Evolutionary conservation across 176 grass and related monocot genomes (phyloP).

Genomic region (Tillandsia leiboldiana): DNA sequence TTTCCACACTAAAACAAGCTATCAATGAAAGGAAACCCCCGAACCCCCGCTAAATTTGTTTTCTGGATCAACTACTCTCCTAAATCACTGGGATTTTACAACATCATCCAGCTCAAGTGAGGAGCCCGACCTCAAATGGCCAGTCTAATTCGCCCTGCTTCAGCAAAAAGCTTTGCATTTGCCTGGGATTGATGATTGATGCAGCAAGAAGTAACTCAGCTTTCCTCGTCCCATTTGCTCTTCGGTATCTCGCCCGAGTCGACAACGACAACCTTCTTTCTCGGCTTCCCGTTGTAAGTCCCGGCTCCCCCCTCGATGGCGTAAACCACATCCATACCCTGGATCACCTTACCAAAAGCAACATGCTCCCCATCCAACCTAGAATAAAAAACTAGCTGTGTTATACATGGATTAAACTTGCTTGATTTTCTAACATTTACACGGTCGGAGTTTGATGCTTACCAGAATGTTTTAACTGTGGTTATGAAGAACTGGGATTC

Average conservation of each 20-base stretch:
- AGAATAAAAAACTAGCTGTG: not conserved
- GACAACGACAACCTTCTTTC: slow-evolving; percentile 63
- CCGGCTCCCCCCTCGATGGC: slow-evolving; percentile 91
- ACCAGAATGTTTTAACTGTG: slow-evolving; percentile 92
- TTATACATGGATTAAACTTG: not conserved
- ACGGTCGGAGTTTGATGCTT: not conserved
- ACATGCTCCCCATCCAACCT: slow-evolving; percentile 98
- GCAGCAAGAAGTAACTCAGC: slow-evolving; percentile 8
- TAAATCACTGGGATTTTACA: too few species aligned
- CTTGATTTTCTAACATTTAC: not conserved
- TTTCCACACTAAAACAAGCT: too few species aligned
- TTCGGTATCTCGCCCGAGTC: slow-evolving; percentile 86
- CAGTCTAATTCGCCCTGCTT: too few species aligned
- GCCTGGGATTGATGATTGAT: not conserved
- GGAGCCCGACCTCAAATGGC: too few species aligned
- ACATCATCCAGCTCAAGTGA: too few species aligned
- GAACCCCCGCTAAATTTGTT: too few species aligned
- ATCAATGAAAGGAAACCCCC: too few species aligned
- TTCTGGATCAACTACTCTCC: too few species aligned
- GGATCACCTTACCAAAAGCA: slow-evolving; percentile 75
- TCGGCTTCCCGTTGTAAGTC: slow-evolving; percentile 82
- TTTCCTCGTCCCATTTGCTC: slow-evolving; percentile 53
- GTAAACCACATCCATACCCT: slow-evolving; percentile 85
- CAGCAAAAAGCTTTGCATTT: too few species aligned
- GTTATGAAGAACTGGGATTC: slow-evolving; percentile 98